Conservation (phyloP, 2,329 filamentous ascomycete genomes). For the Arachnomyces sp. region DNA sequence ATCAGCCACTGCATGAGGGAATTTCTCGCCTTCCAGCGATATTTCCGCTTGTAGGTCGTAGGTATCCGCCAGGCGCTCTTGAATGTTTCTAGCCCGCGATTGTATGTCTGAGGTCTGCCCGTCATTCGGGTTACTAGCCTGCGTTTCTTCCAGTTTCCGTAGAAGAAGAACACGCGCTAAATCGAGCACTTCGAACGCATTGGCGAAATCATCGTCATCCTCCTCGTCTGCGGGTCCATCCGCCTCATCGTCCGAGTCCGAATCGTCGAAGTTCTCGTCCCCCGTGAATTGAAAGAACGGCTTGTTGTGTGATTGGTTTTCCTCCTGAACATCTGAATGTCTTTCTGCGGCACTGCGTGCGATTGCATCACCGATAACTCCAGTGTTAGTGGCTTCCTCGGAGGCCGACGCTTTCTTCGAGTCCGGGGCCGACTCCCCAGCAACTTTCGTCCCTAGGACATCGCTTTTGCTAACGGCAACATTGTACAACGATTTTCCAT, state of each 20-base stretch:
- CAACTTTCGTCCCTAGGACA: conserved; percentile 77
- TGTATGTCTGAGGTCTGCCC: conserved; percentile 40
- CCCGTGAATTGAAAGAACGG: conserved; percentile 86
- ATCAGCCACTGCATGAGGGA: conserved; percentile 78
- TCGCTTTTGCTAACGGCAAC: conserved; percentile 92
- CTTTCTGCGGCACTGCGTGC: conserved; percentile 15
- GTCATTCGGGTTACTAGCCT: conserved; percentile 38
- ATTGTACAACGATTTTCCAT: conserved; percentile 88
- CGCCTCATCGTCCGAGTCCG: conserved; percentile 60
- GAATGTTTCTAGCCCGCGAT: conserved; percentile 52
- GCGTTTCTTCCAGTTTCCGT: conserved; percentile 47
- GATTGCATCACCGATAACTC: conserved; percentile 21
- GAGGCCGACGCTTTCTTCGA: conserved; percentile 36
- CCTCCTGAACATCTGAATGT: conserved; percentile 8
- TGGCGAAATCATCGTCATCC: conserved; percentile 57
- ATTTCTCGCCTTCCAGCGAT: conserved; percentile 92
- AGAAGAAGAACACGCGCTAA: conserved; percentile 52
- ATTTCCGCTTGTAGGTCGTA: conserved; percentile 94
- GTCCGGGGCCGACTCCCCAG: conserved; percentile 50
- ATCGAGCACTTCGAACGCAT: conserved; percentile 58
- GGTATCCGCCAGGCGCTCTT: conserved; percentile 83
- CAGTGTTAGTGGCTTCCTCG: conserved; percentile 29
- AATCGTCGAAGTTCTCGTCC: conserved; percentile 86
- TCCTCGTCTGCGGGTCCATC: conserved; percentile 48
- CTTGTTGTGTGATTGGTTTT: conserved; percentile 16